Conservation (phyloP, 2,329 filamentous ascomycete genomes). For the Exophiala dermatitidis region DNA sequence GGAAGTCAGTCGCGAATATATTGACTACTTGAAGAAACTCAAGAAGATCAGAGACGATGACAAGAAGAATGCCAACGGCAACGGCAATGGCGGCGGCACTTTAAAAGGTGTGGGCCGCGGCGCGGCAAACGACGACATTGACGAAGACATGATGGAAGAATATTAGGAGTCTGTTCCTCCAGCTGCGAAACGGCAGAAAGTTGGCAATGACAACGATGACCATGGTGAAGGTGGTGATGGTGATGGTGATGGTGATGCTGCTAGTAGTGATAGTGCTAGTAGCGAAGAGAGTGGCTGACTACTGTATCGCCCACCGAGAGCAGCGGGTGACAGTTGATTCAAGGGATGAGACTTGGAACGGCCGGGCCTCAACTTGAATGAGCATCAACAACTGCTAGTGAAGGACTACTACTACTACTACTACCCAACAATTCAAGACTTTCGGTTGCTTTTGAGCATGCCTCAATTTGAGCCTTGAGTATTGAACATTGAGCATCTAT, state of each 20-base stretch:
- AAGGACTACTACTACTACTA: no score
- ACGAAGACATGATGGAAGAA: constrained; percentile 29
- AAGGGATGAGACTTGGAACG: no score
- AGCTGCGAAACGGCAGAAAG: neutral
- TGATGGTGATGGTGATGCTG: neutral
- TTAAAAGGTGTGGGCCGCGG: neutral
- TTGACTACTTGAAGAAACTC: constrained; percentile 46
- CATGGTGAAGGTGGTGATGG: neutral
- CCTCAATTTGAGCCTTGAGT: no score
- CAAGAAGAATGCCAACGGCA: constrained; percentile 13
- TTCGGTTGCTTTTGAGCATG: no score
- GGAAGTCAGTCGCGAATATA: constrained; percentile 52
- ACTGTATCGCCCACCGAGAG: no score
- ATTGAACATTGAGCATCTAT: no score
- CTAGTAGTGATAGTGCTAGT: no score
- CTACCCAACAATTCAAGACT: no score
- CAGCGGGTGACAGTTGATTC: no score
- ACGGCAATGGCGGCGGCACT: neutral
- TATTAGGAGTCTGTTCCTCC: constrained; percentile 9
- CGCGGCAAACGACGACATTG: constrained; percentile 17
- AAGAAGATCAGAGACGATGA: constrained; percentile 34
- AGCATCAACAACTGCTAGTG: no score
- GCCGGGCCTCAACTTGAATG: no score
- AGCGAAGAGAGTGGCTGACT: no score
- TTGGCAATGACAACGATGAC: neutral